Conservation (phyloP, 768 basidiomycete genomes). For the Cantharellus cinnabarinus region DNA sequence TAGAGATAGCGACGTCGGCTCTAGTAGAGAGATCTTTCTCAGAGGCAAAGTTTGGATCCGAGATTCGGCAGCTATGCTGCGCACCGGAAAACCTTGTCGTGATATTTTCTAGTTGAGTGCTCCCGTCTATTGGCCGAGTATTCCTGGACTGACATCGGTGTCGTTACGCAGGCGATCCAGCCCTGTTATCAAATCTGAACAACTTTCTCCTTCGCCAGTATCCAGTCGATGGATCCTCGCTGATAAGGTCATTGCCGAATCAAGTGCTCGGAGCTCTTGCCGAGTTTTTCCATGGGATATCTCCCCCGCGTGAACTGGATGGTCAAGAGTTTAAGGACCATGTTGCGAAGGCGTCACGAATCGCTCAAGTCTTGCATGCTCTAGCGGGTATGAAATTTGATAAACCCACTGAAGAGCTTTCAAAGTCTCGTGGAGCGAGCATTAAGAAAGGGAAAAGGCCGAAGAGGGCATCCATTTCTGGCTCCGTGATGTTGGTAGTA, state of each 20-base stretch:
- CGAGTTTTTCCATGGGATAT: neutral
- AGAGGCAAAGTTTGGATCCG: too few species aligned
- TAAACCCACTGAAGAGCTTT: too few species aligned
- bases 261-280: neutral
- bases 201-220: neutral
- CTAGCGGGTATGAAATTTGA: too few species aligned
- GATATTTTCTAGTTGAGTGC: neutral
- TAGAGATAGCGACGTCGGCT: neutral
- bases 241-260: neutral
- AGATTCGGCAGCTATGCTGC: neutral
- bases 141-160: neutral
- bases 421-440: too few species aligned
- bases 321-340: too few species aligned
- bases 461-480: too few species aligned
- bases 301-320: too few species aligned
- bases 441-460: too few species aligned
- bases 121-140: neutral
- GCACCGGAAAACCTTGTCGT: neutral
- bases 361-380: too few species aligned
- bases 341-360: too few species aligned
- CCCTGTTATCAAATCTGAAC: neutral
- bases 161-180: neutral
- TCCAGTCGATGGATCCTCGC: neutral
- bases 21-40: neutral
- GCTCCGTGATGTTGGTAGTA: too few species aligned